These are phyloP conservation scores for Aristolochia californica DNA, from an alignment of 164 flowering plant species.

Conservation along the genomic window DNA sequence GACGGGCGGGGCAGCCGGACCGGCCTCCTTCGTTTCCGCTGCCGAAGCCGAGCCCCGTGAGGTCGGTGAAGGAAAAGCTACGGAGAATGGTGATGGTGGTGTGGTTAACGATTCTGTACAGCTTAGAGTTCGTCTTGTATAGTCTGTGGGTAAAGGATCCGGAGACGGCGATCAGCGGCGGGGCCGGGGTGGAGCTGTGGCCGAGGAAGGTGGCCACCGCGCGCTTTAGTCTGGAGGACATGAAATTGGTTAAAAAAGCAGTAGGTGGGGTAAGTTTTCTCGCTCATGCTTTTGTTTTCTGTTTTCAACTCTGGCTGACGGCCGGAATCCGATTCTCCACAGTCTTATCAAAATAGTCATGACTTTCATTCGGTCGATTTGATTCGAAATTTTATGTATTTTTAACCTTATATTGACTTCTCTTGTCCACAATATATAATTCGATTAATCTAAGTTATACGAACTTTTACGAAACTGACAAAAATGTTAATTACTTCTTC, in stretches of 20 bases:
- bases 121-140: constrained; percentile 23
- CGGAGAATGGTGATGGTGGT: constrained; percentile 20
- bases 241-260: constrained; percentile 51
- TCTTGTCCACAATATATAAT: too few species aligned
- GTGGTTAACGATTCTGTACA: constrained; percentile 27
- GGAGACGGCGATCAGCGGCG: constrained; percentile 39
- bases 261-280: constrained; percentile 33
- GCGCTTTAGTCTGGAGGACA: constrained; percentile 36
- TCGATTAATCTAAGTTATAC: too few species aligned
- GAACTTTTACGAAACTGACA: too few species aligned
- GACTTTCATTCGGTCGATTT: too few species aligned
- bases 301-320: too few species aligned
- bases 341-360: too few species aligned
- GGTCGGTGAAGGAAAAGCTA: not conserved
- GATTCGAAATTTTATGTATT: too few species aligned
- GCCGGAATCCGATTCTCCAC: too few species aligned
- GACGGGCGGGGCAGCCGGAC: constrained; percentile 19
- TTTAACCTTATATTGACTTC: too few species aligned
- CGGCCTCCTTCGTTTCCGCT: constrained; percentile 17
- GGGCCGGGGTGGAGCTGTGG: constrained; percentile 71
- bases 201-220: constrained; percentile 62
- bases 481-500: too few species aligned
- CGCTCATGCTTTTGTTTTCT: not conserved
- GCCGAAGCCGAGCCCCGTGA: not conserved
- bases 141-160: constrained; percentile 33